These are phyloP conservation scores for Handroanthus guayacan DNA, from an alignment of 257 asterid species.

Conservation along the genomic window DNA sequence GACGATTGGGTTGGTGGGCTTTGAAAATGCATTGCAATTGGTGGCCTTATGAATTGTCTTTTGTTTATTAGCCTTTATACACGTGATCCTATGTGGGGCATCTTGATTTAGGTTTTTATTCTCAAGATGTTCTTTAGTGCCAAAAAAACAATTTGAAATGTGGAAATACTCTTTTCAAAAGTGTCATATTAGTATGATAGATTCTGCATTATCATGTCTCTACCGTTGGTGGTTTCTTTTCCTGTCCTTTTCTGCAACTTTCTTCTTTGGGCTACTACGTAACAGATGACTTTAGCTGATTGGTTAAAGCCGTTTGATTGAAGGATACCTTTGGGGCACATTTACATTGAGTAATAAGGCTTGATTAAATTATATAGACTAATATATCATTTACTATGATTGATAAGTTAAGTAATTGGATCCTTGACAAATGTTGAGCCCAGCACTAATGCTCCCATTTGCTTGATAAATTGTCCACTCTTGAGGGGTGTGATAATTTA, in stretches of 20 bases:
- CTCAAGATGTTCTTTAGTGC: conserved; percentile 33
- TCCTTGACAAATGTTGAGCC: too few relatives aligned
- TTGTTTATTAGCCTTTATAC: conserved; percentile 20
- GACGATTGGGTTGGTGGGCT: conserved; percentile 32
- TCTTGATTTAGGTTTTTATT: conserved; percentile 30
- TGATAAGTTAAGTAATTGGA: too few relatives aligned
- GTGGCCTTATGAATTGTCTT: conserved; percentile 37
- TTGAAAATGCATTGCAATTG: conserved; percentile 31
- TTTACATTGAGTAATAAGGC: too few relatives aligned
- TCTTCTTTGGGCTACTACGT: neutral
- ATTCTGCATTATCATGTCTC: conserved; percentile 25
- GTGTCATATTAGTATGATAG: neutral
- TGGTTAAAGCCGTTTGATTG: neutral
- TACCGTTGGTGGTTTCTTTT: conserved; percentile 34
- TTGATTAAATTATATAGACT: too few relatives aligned
- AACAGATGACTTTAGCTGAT: neutral
- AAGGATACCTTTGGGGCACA: too few relatives aligned
- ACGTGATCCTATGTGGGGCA: conserved; percentile 46
- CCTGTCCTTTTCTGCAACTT: conserved; percentile 32
- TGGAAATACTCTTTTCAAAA: neutral
- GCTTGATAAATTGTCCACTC: too few relatives aligned
- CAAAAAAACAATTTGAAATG: conserved; percentile 6
- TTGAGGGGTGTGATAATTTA: too few relatives aligned
- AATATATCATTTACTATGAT: too few relatives aligned
- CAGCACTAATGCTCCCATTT: too few relatives aligned